Conservation (phyloP, 2,329 filamentous ascomycete genomes). For the Aspergillus aculeatus region DNA sequence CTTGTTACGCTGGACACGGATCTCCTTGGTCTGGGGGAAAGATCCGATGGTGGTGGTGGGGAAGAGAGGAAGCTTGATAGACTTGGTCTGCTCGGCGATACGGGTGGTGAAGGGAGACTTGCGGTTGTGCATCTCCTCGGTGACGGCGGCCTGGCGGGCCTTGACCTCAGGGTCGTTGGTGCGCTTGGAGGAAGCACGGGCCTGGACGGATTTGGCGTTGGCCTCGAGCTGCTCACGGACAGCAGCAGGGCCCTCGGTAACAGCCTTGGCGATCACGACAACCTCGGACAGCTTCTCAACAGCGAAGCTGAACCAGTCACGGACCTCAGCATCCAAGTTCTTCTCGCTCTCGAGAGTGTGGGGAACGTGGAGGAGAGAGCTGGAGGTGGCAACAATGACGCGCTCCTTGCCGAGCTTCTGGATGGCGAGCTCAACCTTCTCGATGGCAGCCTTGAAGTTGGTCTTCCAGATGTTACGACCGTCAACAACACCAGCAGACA, state of each 20-base stretch:
- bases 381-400: slow-evolving; percentile 94
- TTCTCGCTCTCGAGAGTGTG: slow-evolving; percentile 98
- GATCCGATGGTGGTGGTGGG: slow-evolving; percentile 99
- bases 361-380: slow-evolving; percentile 95
- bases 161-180: slow-evolving; percentile 98
- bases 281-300: slow-evolving; percentile 91
- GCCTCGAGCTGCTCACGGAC: slow-evolving; percentile 89
- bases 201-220: slow-evolving; percentile 90
- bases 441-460: slow-evolving; percentile 94
- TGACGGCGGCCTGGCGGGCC: slow-evolving; percentile 89
- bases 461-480: slow-evolving; percentile 99
- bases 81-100: slow-evolving; percentile 84
- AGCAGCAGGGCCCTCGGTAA: slow-evolving; percentile 84
- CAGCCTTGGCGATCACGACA: slow-evolving; percentile 91
- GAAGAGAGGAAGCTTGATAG: slow-evolving; percentile 93
- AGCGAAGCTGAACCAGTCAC: slow-evolving; percentile 98
- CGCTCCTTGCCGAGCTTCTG: slow-evolving; percentile 97
- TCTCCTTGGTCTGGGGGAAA: slow-evolving; percentile 99
- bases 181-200: slow-evolving; percentile 85
- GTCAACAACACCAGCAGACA: slow-evolving; percentile 95
- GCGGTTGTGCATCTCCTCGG: slow-evolving; percentile 82
- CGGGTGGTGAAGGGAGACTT: slow-evolving; percentile 83
- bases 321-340: slow-evolving; percentile 90
- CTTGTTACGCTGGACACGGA: slow-evolving; percentile 94
- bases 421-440: slow-evolving; percentile 81